Evolutionary conservation across 495 filamentous ascomycete genomes (phyloP), one percentile per base, ranked within the genome.

Genomic region (Geopyxis carbonaria): DNA sequence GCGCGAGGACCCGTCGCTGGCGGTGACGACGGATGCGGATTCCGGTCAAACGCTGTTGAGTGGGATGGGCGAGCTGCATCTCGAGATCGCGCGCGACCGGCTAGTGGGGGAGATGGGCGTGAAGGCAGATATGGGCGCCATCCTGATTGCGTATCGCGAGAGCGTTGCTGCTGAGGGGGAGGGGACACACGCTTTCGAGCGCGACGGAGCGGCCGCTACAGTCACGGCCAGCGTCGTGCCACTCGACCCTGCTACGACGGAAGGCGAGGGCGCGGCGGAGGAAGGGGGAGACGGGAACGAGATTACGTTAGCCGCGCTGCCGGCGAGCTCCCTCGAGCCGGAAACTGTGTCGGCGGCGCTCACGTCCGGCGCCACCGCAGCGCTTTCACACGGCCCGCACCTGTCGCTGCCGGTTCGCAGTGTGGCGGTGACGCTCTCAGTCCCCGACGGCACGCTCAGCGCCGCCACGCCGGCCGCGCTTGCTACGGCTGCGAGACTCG

Each of bases 41-140:
- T 84, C 82, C 0, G 89, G 86, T 1, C 87, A 93, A 47, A 93
- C 85, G 13, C 75, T 92, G 6, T 65, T 99, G 1, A 82, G 80
- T 25, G 91, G 91, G 8, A 99, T 99, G 91, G 91, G 91, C 2
- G 82, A 93, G 38, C 70, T 99, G n/a, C 91, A 99, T 57, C 72
- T 99, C 2, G 91, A 99, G 47, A 89, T 99, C 24, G 85, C 91
- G 2, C 66, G 77, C 20, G 83, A 95, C 59, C 69, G 87, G 15
- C 72, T 99, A 5, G 68, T 87, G 37, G 76, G 78, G 24, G 82
- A 94, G 46, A 75, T 93, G 58, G 93, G 87, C 53, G 83, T 68
- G 45, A 95, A 77, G 51, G 85, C 84, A 4, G 61, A 75, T 9
- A 92, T 89, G 72, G 86, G 91, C n/a, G 72, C 73, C 27, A 93